Evolutionary conservation across 495 filamentous ascomycete genomes (phyloP).

Genomic region (Penicillium silybi): DNA sequence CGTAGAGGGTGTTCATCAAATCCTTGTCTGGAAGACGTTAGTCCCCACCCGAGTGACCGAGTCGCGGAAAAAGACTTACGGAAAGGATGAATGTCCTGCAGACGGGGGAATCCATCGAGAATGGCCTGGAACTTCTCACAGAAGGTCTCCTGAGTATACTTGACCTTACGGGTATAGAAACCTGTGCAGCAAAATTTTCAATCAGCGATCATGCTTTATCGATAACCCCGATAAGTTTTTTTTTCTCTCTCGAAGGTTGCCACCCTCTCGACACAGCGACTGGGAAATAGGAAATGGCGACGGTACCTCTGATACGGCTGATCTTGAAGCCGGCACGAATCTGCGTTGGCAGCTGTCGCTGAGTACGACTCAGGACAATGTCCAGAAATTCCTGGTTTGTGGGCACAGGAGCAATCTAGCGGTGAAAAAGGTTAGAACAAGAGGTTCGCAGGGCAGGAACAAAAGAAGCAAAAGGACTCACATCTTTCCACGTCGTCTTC

Average conservation of each 20-base stretch:
- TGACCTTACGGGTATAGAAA: conserved; percentile 98
- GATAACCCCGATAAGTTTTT: conserved; percentile 17
- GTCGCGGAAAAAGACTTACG: conserved; percentile 54
- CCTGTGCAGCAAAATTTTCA: conserved; percentile 42
- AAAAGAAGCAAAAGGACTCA: conserved; percentile 19
- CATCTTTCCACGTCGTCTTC: conserved; percentile 73
- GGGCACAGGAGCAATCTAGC: conserved; percentile 80
- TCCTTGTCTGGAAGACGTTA: conserved; percentile 58
- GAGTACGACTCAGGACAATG: conserved; percentile 91
- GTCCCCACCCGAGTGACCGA: conserved; percentile 5
- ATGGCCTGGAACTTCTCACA: conserved; percentile 86
- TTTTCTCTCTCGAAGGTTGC: background rate
- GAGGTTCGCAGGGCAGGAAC: background rate
- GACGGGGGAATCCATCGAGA: conserved; percentile 87
- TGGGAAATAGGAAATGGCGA: background rate
- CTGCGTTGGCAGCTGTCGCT: conserved; percentile 91
- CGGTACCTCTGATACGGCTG: conserved; percentile 76
- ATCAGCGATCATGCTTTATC: conserved; percentile 27
- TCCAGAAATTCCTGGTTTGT: conserved; percentile 94
- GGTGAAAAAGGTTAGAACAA: conserved; percentile 29
- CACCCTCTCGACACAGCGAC: background rate
- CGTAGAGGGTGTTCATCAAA: conserved; percentile 80
- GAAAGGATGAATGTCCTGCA: conserved; percentile 96
- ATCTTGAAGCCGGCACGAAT: conserved; percentile 97
- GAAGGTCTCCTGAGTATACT: conserved; percentile 97